phyloP scores from a whole-genome alignment of 805 yeast genomes.

The Wickerhamomyces strasburgensis region DNA sequence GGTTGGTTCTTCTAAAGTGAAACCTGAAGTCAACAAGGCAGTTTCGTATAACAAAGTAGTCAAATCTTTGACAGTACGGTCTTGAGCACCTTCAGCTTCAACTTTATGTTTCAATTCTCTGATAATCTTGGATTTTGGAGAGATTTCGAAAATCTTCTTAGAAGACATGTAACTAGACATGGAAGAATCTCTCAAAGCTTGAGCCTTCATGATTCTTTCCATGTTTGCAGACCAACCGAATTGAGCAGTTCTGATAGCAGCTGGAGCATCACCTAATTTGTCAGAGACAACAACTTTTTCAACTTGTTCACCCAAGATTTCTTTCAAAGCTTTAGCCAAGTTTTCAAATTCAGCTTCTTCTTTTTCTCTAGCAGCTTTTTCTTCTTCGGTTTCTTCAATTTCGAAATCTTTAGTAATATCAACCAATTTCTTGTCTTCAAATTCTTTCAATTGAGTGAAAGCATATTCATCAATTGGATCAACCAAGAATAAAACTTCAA shows the following conservation, averaged over 20 bases:
- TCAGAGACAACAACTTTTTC: constrained; percentile 99
- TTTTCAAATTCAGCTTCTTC: constrained; percentile 90
- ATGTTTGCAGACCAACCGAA: constrained; percentile 99
- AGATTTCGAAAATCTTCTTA: constrained; percentile 97
- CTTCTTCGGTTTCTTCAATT: constrained; percentile 97
- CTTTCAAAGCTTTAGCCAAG: constrained; percentile 93
- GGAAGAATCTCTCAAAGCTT: constrained; percentile 96
- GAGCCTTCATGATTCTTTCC: constrained; percentile 99
- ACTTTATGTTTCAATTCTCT: constrained; percentile 95
- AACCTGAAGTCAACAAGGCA: constrained; percentile 97
- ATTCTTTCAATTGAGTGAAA: constrained; percentile 98
- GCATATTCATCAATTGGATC: constrained; percentile 99
- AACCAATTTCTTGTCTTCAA: constrained; percentile 97
- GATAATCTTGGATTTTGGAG: constrained; percentile 94
- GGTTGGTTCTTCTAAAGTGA: constrained; percentile 97
- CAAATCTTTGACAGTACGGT: constrained; percentile 96
- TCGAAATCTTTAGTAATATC: constrained; percentile 99
- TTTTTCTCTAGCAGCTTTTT: constrained; percentile 89
- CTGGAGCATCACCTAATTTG: constrained; percentile 97
- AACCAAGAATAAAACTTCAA: constrained; percentile 94
- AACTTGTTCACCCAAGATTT: constrained; percentile 95
- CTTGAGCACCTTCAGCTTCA: constrained; percentile 95
- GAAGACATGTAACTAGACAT: constrained; percentile 99
- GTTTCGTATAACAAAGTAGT: constrained; percentile 96
- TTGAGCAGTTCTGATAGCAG: constrained; percentile 99